phyloP scores from a whole-genome alignment of 2,329 filamentous ascomycete species.

The Colletotrichum chrysophilum region DNA sequence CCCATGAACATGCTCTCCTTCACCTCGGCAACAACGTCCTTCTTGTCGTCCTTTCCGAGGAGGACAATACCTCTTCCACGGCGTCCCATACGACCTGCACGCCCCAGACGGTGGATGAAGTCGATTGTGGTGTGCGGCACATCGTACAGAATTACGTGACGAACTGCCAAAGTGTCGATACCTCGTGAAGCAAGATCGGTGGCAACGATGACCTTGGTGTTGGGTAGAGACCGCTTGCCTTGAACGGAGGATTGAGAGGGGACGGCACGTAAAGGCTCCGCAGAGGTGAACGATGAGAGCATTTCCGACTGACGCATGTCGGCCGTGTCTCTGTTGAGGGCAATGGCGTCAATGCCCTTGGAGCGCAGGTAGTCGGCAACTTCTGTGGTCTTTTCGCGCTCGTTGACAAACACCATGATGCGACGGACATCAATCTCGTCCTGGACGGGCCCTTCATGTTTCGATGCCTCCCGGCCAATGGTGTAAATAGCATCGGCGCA shows the following conservation, averaged over 20 bases:
- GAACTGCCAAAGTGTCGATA: conserved; percentile 91
- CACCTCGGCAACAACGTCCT: conserved; percentile 90
- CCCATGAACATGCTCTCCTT: conserved; percentile 88
- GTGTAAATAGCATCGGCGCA: conserved; percentile 96
- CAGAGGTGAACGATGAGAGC: conserved; percentile 74
- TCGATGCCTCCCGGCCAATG: conserved; percentile 77
- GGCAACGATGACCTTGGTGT: conserved; percentile 90
- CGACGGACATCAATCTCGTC: conserved; percentile 74
- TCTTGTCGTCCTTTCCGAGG: conserved; percentile 86
- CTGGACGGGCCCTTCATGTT: conserved; percentile 60
- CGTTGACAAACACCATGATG: conserved; percentile 95
- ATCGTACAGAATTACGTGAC: conserved; percentile 92
- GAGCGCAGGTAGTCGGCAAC: conserved; percentile 78
- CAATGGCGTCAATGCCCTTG: conserved; percentile 89
- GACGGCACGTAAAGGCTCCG: conserved; percentile 42
- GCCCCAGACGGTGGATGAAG: conserved; percentile 94
- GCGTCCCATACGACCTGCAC: conserved; percentile 90
- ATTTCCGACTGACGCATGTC: conserved; percentile 80
- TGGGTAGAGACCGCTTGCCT: conserved; percentile 62
- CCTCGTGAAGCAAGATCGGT: conserved; percentile 92
- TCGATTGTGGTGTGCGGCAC: conserved; percentile 98
- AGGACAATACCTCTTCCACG: conserved; percentile 89
- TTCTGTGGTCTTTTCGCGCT: conserved; percentile 85
- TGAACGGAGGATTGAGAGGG: conserved; percentile 31
- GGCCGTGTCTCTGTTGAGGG: conserved; percentile 83